Percentiles rank a stretch among this genome's conserved stretches.
These are phyloP conservation scores for Leucosporidium scottii DNA, from an alignment of 768 basidiomycete species.

Conservation along the genomic window DNA sequence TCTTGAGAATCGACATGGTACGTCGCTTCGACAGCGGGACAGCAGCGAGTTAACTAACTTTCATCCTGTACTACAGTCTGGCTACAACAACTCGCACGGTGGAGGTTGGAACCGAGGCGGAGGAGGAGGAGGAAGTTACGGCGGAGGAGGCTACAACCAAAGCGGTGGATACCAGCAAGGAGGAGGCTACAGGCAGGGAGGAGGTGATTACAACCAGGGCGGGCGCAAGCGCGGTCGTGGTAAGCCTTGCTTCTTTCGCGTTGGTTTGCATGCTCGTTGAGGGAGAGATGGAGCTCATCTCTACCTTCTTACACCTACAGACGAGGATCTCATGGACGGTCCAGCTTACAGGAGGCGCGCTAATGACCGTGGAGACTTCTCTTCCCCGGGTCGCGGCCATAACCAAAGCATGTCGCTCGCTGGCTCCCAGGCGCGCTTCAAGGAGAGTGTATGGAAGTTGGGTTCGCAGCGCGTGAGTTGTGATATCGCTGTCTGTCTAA, in stretches of 20 bases:
- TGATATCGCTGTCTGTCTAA: neutral
- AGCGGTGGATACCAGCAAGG: neutral
- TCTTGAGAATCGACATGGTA: too few species aligned
- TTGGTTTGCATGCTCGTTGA: neutral
- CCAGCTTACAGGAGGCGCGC: neutral
- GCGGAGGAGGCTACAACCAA: constrained; percentile 24
- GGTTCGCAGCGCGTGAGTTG: constrained; percentile 39
- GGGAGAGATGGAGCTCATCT: constrained; percentile 1
- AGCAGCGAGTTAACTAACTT: too few species aligned
- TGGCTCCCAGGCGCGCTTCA: constrained; percentile 18
- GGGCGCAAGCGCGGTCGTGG: constrained; percentile 7
- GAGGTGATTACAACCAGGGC: constrained; percentile 13
- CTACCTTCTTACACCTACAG: constrained; percentile 5
- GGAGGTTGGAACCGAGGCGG: constrained; percentile 4
- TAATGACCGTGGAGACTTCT: constrained; percentile 19
- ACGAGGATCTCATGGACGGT: constrained; percentile 31
- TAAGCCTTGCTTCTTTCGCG: neutral
- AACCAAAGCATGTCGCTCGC: too few species aligned
- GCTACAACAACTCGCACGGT: neutral
- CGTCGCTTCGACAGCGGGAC: too few species aligned
- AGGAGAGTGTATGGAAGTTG: constrained; percentile 40
- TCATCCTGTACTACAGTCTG: too few species aligned
- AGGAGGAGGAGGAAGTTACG: neutral
- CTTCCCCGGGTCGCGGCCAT: constrained; percentile 23
- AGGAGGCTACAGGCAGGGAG: constrained; percentile 13